Evolutionary conservation across 306 rosid species (phyloP).

Genomic region (Senna siamea): DNA sequence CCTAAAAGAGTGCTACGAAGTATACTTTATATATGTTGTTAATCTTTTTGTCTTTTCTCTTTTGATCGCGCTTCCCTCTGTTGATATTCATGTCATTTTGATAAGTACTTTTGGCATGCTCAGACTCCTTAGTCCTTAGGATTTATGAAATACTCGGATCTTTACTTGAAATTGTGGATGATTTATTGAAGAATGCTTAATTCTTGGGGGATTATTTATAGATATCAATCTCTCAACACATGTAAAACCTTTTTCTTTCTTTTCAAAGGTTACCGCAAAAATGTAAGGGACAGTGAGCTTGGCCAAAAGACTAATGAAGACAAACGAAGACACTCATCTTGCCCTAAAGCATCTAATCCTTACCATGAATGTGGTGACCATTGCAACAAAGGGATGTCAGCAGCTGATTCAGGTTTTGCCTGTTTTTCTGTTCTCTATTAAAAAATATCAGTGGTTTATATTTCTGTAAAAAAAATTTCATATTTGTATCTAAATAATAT

Average conservation of each 20-base stretch:
- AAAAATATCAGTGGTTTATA: neutral
- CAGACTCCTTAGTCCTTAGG: too few species aligned
- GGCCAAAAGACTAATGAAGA: constrained; percentile 56
- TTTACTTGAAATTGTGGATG: constrained; percentile 18
- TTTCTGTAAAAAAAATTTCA: neutral
- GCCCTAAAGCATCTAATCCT: constrained; percentile 75
- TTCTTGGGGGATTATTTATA: neutral
- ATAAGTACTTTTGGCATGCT: too few species aligned
- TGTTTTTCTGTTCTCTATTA: constrained; percentile 24
- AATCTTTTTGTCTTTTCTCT: constrained; percentile 6
- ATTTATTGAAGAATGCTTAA: constrained; percentile 21
- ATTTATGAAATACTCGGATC: constrained; percentile 6
- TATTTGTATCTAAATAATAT: neutral
- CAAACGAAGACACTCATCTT: constrained; percentile 46
- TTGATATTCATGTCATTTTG: too few species aligned
- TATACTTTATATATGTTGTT: neutral
- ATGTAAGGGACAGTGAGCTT: constrained; percentile 40
- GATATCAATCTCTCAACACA: constrained; percentile 35
- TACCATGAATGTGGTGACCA: constrained; percentile 57
- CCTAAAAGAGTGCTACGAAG: neutral
- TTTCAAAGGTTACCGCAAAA: constrained; percentile 54
- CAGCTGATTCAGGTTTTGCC: constrained; percentile 57
- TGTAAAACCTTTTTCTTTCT: constrained; percentile 24
- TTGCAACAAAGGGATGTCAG: constrained; percentile 50
- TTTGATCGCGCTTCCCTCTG: neutral